phyloP scores from a whole-genome alignment of 495 filamentous ascomycete genomes.

The Podospora didyma region DNA sequence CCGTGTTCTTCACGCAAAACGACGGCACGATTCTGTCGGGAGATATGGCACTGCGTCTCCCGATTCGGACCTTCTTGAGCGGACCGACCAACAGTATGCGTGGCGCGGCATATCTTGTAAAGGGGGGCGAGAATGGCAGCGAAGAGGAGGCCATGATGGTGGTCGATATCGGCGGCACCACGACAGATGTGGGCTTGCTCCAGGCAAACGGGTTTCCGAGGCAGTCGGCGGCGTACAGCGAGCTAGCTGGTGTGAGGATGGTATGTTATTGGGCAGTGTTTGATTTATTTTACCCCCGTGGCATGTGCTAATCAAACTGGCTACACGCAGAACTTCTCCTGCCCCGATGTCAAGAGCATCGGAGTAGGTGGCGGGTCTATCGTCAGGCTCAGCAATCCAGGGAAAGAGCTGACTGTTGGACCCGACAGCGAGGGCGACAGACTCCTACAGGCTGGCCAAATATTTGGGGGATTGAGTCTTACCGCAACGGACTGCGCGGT shows the following conservation, averaged over 20 bases:
- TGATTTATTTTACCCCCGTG: not conserved
- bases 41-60: constrained; percentile 44
- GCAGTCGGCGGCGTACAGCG: constrained; percentile 39
- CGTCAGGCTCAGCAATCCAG: constrained; percentile 29
- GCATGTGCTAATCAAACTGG: not conserved
- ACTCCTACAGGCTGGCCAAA: constrained; percentile 41
- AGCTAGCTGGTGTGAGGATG: constrained; percentile 42
- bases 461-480: constrained; percentile 46
- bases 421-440: constrained; percentile 55
- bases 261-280: constrained; percentile 2
- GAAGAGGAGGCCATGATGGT: constrained; percentile 36
- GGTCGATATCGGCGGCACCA: constrained; percentile 50
- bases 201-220: constrained; percentile 42
- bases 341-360: constrained; percentile 46
- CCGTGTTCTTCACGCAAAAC: constrained; percentile 54
- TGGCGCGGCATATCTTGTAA: constrained; percentile 48
- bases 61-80: constrained; percentile 51
- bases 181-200: constrained; percentile 41
- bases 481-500: constrained; percentile 52
- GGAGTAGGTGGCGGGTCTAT: constrained; percentile 53
- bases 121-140: constrained; percentile 15
- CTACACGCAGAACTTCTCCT: constrained; percentile 40
- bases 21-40: constrained; percentile 51
- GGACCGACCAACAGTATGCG: constrained; percentile 57
- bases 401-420: constrained; percentile 39